Conservation (phyloP, 2,329 filamentous ascomycete species). For the Pseudogymnoascus sp. region DNA sequence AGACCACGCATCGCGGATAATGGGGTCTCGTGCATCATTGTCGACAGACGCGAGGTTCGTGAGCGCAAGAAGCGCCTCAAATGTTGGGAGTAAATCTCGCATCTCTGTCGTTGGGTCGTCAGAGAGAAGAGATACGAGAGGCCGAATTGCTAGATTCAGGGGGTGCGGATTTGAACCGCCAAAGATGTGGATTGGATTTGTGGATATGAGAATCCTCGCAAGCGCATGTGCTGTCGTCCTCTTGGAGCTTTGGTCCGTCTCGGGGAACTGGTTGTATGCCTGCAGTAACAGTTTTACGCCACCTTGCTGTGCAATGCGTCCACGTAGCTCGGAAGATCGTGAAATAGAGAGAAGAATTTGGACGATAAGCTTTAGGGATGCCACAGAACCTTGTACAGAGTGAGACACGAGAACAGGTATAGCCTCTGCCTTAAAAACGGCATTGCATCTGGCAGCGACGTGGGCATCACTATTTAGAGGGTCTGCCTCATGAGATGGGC, state of each 20-base stretch:
- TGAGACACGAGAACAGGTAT: conserved; percentile 71
- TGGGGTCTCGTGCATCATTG: conserved; percentile 52
- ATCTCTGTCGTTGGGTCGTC: conserved; percentile 55
- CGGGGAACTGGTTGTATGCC: conserved; percentile 55
- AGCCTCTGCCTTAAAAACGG: conserved; percentile 70
- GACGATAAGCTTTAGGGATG: conserved; percentile 64
- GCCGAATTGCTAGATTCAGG: conserved; percentile 72
- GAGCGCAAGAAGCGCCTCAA: conserved; percentile 83
- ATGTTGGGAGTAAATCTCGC: conserved; percentile 77
- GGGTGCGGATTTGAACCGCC: conserved; percentile 66
- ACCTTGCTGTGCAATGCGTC: conserved; percentile 85
- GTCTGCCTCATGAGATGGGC: conserved; percentile 54
- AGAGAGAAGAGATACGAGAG: conserved; percentile 67
- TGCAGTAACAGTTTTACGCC: conserved; percentile 77
- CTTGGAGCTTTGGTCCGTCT: conserved; percentile 40
- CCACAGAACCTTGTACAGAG: conserved; percentile 63
- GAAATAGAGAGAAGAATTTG: conserved; percentile 73
- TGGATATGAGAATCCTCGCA: conserved; percentile 78
- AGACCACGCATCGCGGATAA: conserved; percentile 67
- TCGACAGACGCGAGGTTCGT: conserved; percentile 87
- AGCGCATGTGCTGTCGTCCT: conserved; percentile 70
- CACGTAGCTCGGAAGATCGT: conserved; percentile 64
- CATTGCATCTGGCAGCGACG: conserved; percentile 67
- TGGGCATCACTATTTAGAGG: conserved; percentile 69
- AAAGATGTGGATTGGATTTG: conserved; percentile 79